Percentiles rank a stretch among this genome's conserved stretches.
These are phyloP conservation scores for Alternaria arbusti DNA, from an alignment of 2,329 filamentous ascomycete genomes.

Conservation along the genomic window DNA sequence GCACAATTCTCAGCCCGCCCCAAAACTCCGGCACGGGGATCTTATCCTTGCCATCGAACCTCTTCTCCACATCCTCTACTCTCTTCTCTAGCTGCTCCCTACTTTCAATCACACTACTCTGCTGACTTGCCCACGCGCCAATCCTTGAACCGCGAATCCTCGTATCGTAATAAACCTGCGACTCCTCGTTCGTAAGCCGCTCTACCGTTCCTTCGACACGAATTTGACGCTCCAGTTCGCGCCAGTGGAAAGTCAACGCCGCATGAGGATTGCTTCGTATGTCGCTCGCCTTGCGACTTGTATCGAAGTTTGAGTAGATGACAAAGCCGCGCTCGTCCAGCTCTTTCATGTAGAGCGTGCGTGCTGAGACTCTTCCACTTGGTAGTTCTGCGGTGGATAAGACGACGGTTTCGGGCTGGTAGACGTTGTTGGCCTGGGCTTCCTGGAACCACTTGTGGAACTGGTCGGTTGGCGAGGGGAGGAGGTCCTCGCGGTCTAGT, in stretches of 20 bases:
- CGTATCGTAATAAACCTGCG: conserved; percentile 69
- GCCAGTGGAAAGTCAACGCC: conserved; percentile 90
- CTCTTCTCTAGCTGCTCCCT: conserved; percentile 75
- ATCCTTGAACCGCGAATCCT: conserved; percentile 80
- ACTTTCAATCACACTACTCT: conserved; percentile 77
- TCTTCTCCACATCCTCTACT: conserved; percentile 77
- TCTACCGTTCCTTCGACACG: conserved; percentile 81
- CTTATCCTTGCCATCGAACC: conserved; percentile 75
- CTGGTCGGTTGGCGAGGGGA: conserved; percentile 73
- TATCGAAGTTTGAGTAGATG: conserved; percentile 91
- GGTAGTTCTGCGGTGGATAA: conserved; percentile 85
- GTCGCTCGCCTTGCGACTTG: conserved; percentile 72
- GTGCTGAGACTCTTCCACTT: conserved; percentile 80
- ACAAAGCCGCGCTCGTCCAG: conserved; percentile 84
- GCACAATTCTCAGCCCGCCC: conserved; percentile 87
- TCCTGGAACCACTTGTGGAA: conserved; percentile 89
- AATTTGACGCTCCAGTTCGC: conserved; percentile 83
- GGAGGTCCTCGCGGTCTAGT: conserved; percentile 67
- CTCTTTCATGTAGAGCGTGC: conserved; percentile 95
- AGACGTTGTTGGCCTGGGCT: conserved; percentile 66
- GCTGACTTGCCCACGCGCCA: conserved; percentile 91
- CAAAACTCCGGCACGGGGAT: conserved; percentile 94
- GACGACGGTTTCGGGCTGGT: conserved; percentile 86
- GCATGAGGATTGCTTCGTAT: conserved; percentile 77
- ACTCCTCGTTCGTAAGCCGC: conserved; percentile 73